These are phyloP conservation scores for Suhomyces sp. DNA, from an alignment of 805 yeast species.

Conservation along the genomic window DNA sequence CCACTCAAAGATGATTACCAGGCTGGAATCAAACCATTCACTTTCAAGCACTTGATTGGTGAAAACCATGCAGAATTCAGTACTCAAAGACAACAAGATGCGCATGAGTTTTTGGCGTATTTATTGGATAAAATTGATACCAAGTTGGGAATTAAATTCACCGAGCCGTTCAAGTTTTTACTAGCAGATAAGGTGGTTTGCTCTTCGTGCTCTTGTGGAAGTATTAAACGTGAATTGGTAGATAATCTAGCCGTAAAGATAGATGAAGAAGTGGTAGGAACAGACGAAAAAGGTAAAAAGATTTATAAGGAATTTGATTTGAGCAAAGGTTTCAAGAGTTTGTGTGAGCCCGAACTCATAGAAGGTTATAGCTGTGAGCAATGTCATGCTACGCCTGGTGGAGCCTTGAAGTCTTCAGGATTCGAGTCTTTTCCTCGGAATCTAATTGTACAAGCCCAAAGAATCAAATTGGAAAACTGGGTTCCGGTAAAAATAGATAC, in stretches of 20 bases:
- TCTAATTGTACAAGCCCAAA: conserved; percentile 67
- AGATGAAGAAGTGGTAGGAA: conserved; percentile 34
- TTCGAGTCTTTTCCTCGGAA: conserved; percentile 68
- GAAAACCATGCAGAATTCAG: conserved; percentile 76
- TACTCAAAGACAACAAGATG: conserved; percentile 91
- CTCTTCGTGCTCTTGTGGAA: conserved; percentile 56
- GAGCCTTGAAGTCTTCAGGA: conserved; percentile 41
- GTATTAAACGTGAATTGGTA: conserved; percentile 50
- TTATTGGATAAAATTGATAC: conserved; percentile 61
- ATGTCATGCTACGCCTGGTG: conserved; percentile 40
- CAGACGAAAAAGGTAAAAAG: conserved; percentile 43
- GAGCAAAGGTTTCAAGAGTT: conserved; percentile 44
- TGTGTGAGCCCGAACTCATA: conserved; percentile 49
- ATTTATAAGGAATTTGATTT: conserved; percentile 50
- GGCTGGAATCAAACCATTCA: conserved; percentile 70
- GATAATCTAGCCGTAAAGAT: conserved; percentile 68
- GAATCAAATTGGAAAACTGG: conserved; percentile 87
- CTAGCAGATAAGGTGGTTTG: conserved; percentile 63
- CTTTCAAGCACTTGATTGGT: conserved; percentile 76
- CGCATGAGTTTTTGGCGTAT: conserved; percentile 80
- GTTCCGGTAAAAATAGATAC: conserved; percentile 78
- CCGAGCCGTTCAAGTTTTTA: conserved; percentile 60
- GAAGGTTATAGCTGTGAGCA: conserved; percentile 60
- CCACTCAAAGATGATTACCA: conserved; percentile 51
- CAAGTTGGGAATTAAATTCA: conserved; percentile 43